Evolutionary conservation across 2,329 filamentous ascomycete genomes (phyloP).

Genomic region (Penicillium sp.): DNA sequence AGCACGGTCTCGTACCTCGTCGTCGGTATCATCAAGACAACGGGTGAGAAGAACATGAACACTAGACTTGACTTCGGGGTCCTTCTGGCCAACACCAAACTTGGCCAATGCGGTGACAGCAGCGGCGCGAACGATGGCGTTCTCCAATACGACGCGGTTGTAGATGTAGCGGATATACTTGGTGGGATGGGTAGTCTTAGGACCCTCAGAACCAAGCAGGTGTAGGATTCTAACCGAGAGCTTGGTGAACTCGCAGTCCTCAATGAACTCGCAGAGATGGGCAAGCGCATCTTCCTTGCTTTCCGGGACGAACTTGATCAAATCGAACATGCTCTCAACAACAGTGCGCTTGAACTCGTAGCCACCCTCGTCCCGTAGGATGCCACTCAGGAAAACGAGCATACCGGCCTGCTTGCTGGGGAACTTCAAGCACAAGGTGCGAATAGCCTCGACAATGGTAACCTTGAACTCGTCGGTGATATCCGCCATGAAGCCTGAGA

Average conservation of each 20-base stretch:
- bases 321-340: conserved; percentile 98
- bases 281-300: conserved; percentile 74
- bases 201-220: conserved; percentile 88
- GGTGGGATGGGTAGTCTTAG: conserved; percentile 90
- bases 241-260: conserved; percentile 99
- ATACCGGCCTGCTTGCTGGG: conserved; percentile 97
- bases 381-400: conserved; percentile 95
- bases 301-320: conserved; percentile 98
- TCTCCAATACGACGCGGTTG: conserved; percentile 95
- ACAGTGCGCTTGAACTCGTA: conserved; percentile 98
- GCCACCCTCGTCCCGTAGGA: conserved; percentile 91
- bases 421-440: conserved; percentile 95
- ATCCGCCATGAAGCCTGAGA: conserved; percentile 96
- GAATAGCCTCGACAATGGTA: conserved; percentile 98
- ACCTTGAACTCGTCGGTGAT: conserved; percentile 99
- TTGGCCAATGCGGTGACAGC: conserved; percentile 95
- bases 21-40: conserved; percentile 94
- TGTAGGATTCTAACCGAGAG: conserved; percentile 92
- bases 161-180: conserved; percentile 99
- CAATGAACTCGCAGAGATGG: conserved; percentile 97
- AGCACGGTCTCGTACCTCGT: conserved; percentile 94
- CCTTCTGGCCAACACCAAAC: conserved; percentile 95
- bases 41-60: conserved; percentile 88
- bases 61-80: conserved; percentile 93
- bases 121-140: conserved; percentile 89